Conservation (phyloP, 2,329 filamentous ascomycete genomes). For the Cordyceps tenuipes region DNA sequence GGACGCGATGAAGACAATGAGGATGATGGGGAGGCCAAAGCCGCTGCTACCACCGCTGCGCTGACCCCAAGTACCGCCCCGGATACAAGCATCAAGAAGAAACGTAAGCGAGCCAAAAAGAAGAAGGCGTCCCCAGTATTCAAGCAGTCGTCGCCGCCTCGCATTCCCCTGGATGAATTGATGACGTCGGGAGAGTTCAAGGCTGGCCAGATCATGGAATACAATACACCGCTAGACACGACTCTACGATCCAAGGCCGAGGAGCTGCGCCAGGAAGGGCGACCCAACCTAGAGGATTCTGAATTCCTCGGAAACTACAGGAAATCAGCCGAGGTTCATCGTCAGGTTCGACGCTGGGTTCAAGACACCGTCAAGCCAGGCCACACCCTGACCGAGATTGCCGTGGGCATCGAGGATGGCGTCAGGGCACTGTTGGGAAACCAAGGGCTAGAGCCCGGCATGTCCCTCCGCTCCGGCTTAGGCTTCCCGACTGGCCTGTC, state of each 20-base stretch:
- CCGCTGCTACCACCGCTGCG: constrained; percentile 14
- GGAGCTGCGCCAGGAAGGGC: constrained; percentile 19
- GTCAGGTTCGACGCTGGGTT: constrained; percentile 73
- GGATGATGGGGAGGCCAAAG: constrained; percentile 17
- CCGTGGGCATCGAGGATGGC: constrained; percentile 71
- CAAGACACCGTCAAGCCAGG: constrained; percentile 72
- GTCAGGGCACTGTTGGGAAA: constrained; percentile 68
- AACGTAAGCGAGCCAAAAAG: constrained; percentile 18
- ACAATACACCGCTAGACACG: constrained; percentile 16
- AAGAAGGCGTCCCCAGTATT: constrained; percentile 11
- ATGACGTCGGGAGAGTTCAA: constrained; percentile 23
- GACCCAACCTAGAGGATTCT: constrained; percentile 21
- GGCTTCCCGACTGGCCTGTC: constrained; percentile 77
- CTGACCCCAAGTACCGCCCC: constrained; percentile 11
- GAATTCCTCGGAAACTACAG: constrained; percentile 71
- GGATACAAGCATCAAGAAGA: constrained; percentile 18
- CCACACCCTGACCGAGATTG: constrained; percentile 66
- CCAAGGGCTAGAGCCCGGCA: constrained; percentile 64
- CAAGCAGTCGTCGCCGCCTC: constrained; percentile 26
- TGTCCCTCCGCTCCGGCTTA: constrained; percentile 66
- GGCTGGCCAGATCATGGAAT: constrained; percentile 21
- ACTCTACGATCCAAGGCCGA: constrained; percentile 18
- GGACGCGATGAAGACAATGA: constrained; percentile 15
- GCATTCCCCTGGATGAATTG: constrained; percentile 24
- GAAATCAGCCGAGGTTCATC: constrained; percentile 69